Conservation (phyloP, 768 basidiomycete species). For the Leccinum aurantiacum region DNA sequence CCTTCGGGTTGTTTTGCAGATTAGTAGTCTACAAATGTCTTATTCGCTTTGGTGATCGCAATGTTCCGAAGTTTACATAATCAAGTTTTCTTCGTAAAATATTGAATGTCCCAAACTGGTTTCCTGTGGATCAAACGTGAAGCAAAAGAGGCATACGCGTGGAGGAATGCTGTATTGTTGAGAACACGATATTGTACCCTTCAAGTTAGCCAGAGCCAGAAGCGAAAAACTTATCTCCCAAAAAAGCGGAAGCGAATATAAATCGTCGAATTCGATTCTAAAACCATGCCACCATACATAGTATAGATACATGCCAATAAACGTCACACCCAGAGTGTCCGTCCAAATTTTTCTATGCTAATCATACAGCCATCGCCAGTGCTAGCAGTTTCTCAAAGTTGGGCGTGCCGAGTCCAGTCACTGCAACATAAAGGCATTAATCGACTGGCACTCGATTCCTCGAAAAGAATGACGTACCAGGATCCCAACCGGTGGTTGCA, state of each 20-base stretch:
- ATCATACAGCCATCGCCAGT: slow-evolving; percentile 31
- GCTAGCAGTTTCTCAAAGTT: slow-evolving; percentile 48
- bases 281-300: neutral
- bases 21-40: no score
- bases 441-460: neutral
- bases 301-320: neutral
- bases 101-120: no score
- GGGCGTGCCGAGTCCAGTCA: slow-evolving; percentile 57
- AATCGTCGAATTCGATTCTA: neutral
- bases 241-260: neutral
- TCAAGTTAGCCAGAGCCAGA: no score
- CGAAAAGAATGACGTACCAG: slow-evolving; percentile 39
- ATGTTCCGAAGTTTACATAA: no score
- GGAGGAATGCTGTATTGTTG: no score
- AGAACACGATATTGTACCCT: no score
- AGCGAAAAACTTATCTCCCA: neutral
- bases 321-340: neutral
- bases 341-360: neutral
- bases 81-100: no score
- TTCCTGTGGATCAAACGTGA: no score
- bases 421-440: slow-evolving; percentile 23
- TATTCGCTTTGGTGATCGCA: no score
- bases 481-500: slow-evolving; percentile 58
- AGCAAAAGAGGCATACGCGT: no score
- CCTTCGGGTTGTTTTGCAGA: no score